Conservation (phyloP, 495 filamentous ascomycete genomes). For the Usnea hakonensis region DNA sequence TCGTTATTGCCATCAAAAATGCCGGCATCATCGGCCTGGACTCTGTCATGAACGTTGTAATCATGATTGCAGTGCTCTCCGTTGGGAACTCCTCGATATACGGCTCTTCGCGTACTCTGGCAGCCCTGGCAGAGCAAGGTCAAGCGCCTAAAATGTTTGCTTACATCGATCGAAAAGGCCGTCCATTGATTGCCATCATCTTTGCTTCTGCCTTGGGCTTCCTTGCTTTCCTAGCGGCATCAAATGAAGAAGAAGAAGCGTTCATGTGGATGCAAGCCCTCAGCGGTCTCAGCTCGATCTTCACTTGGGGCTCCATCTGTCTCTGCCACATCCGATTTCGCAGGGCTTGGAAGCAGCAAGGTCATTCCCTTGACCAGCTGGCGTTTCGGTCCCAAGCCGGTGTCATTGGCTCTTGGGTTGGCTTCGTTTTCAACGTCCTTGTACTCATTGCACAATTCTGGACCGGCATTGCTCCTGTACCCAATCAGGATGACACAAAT, state of each 20-base stretch:
- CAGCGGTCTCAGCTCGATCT: conserved; percentile 79
- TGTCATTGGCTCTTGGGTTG: conserved; percentile 74
- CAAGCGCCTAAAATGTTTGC: conserved; percentile 69
- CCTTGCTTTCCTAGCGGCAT: conserved; percentile 70
- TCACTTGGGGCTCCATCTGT: conserved; percentile 91
- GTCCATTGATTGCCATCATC: conserved; percentile 66
- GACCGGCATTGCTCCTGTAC: conserved; percentile 73
- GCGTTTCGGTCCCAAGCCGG: conserved; percentile 77
- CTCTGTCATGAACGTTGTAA: conserved; percentile 84
- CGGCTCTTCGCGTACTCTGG: conserved; percentile 77
- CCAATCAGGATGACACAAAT: conserved; percentile 35
- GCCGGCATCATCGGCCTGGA: conserved; percentile 69
- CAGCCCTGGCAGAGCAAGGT: conserved; percentile 75
- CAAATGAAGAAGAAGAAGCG: conserved; percentile 52
- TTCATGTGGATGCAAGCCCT: conserved; percentile 87
- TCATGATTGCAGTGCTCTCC: conserved; percentile 78
- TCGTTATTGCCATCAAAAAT: conserved; percentile 79
- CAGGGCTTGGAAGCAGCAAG: conserved; percentile 61
- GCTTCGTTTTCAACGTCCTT: conserved; percentile 67
- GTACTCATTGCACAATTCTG: conserved; percentile 93
- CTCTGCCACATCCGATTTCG: conserved; percentile 90
- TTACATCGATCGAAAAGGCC: conserved; percentile 78
- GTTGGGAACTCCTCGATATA: conserved; percentile 86
- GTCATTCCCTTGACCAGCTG: conserved; percentile 64
- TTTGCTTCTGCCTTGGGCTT: conserved; percentile 64